phyloP scores from a whole-genome alignment of 2,329 filamentous ascomycete species.

The Colletotrichum higginsianum region DNA sequence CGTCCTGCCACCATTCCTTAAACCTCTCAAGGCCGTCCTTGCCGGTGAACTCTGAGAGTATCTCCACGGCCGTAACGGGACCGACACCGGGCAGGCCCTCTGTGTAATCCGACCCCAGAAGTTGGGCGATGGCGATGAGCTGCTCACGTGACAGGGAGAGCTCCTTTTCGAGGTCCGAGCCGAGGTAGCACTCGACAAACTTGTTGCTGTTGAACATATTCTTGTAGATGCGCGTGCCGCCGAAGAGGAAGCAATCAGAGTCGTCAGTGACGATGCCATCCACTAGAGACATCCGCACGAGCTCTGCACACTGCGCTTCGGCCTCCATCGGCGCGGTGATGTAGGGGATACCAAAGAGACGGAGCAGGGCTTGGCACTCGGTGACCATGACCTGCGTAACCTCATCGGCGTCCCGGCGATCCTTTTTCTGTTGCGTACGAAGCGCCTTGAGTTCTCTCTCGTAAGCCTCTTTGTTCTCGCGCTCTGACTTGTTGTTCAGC shows the following conservation, averaged over 20 bases:
- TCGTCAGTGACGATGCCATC: slow-evolving; percentile 99
- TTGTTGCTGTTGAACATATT: slow-evolving; percentile 99
- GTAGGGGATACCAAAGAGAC: slow-evolving; percentile 94
- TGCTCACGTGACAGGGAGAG: slow-evolving; percentile 88
- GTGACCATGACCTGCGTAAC: slow-evolving; percentile 96
- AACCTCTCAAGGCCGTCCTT: slow-evolving; percentile 78
- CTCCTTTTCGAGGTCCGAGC: slow-evolving; percentile 87
- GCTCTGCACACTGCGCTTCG: slow-evolving; percentile 95
- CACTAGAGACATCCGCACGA: slow-evolving; percentile 88
- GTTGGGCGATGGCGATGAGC: slow-evolving; percentile 90
- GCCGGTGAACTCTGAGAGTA: slow-evolving; percentile 88
- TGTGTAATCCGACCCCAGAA: slow-evolving; percentile 95
- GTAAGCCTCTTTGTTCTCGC: slow-evolving; percentile 83
- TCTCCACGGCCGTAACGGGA: slow-evolving; percentile 94
- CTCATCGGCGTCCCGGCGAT: slow-evolving; percentile 95
- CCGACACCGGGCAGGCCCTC: slow-evolving; percentile 92
- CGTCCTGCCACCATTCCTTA: slow-evolving; percentile 86
- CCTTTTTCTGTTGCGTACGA: slow-evolving; percentile 95
- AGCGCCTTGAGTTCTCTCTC: slow-evolving; percentile 90
- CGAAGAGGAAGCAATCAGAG: slow-evolving; percentile 96
- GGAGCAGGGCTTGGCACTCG: slow-evolving; percentile 92
- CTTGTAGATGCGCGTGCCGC: slow-evolving; percentile 96
- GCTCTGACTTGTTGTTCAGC: slow-evolving; percentile 81
- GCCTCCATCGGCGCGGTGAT: slow-evolving; percentile 99
- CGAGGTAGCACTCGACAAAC: slow-evolving; percentile 95